phyloP scores from a whole-genome alignment of 208 protist genomes.

The Leishmania tropica region DNA sequence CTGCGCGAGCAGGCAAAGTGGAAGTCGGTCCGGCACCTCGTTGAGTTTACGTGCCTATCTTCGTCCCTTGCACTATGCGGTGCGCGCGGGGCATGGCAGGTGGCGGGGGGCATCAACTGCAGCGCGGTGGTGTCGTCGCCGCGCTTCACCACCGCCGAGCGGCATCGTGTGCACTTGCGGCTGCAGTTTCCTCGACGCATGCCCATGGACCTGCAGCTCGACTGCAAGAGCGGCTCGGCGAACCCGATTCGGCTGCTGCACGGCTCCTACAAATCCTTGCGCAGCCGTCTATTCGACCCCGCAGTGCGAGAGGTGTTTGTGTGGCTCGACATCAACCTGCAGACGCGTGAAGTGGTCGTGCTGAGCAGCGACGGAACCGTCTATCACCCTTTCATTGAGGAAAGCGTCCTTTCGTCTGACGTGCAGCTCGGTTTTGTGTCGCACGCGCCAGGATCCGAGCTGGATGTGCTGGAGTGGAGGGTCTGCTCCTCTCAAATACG shows the following conservation, averaged over 20 bases:
- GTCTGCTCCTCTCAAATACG: slow-evolving; percentile 29
- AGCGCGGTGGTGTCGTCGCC: slow-evolving; percentile 32
- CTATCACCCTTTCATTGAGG: slow-evolving; percentile 40
- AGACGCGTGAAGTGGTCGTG: slow-evolving; percentile 41
- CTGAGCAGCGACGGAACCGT: slow-evolving; percentile 47
- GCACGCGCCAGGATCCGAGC: slow-evolving; percentile 34
- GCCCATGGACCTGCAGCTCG: slow-evolving; percentile 48
- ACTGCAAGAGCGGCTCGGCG: slow-evolving; percentile 32
- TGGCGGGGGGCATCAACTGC: slow-evolving; percentile 23
- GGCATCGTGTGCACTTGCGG: slow-evolving; percentile 59
- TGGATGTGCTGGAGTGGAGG: slow-evolving; percentile 53
- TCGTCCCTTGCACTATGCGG: slow-evolving; percentile 18
- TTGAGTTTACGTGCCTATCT: slow-evolving; percentile 34
- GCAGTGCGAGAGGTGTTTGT: slow-evolving; percentile 40
- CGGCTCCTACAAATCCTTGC: slow-evolving; percentile 26
- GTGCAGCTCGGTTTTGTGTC: slow-evolving; percentile 52
- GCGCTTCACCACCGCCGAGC: slow-evolving; percentile 39
- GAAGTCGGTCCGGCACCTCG: slow-evolving; percentile 23
- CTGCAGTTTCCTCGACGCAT: slow-evolving; percentile 38
- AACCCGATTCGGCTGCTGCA: slow-evolving; percentile 28
- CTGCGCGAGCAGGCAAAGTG: slow-evolving; percentile 28
- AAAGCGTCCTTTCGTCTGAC: slow-evolving; percentile 25
- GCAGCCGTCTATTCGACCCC: slow-evolving; percentile 28
- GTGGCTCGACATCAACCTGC: slow-evolving; percentile 41
- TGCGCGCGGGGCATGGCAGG: slow-evolving; percentile 10